These are phyloP conservation scores for Mrakia frigida DNA, from an alignment of 768 basidiomycete species.

Conservation along the genomic window DNA sequence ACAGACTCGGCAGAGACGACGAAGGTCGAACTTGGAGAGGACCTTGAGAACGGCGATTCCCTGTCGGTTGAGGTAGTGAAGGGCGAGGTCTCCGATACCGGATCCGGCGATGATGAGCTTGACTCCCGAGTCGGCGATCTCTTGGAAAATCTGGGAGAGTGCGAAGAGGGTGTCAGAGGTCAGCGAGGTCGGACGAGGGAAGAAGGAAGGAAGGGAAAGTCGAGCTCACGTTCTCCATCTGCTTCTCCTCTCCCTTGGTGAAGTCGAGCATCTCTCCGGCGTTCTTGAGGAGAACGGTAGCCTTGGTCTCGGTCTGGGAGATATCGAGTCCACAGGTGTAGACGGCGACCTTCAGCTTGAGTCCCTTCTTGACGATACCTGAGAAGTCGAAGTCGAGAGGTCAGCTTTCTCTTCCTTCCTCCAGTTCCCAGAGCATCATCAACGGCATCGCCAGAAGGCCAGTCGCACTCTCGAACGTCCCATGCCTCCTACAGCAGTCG, in stretches of 20 bases:
- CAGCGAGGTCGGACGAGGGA: not conserved
- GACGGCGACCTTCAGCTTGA: conserved; percentile 86
- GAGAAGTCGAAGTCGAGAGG: not conserved
- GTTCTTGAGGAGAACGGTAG: conserved; percentile 90
- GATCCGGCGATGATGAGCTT: conserved; percentile 91
- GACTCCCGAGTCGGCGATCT: conserved; percentile 92
- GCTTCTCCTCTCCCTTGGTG: conserved; percentile 90
- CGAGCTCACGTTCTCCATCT: conserved; percentile 68
- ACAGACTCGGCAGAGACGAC: conserved; percentile 87
- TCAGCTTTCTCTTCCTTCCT: not conserved
- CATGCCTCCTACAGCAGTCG: no score
- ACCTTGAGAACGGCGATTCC: conserved; percentile 94
- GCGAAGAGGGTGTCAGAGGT: not conserved
- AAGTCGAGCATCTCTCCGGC: conserved; percentile 97
- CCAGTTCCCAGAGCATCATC: not conserved
- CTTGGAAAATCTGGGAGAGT: conserved; percentile 73
- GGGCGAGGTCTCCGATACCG: conserved; percentile 85
- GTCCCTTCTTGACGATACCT: conserved; percentile 78
- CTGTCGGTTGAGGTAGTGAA: conserved; percentile 93
- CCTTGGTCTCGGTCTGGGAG: conserved; percentile 97
- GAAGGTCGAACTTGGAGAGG: conserved; percentile 94
- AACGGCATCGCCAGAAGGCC: no score
- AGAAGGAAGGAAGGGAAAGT: conserved; percentile 4
- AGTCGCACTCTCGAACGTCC: no score
- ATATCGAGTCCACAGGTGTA: conserved; percentile 90